phyloP scores from a whole-genome alignment of 768 basidiomycete species.

The Xerocomus brunneocitrinus region DNA sequence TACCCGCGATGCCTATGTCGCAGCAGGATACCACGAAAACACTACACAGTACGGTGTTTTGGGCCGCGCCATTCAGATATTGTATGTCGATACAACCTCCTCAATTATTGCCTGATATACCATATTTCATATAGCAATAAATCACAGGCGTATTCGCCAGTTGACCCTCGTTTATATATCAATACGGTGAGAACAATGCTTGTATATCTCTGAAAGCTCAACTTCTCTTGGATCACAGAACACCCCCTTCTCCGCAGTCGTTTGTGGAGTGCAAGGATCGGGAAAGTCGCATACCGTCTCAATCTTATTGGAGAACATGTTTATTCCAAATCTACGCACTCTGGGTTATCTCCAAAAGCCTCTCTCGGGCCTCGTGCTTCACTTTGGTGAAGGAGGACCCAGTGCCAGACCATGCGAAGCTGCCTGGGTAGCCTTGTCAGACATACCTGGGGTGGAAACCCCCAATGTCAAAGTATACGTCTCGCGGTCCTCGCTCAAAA shows the following conservation, averaged over 20 bases:
- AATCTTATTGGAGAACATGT: constrained; percentile 64
- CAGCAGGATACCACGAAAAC: constrained; percentile 30
- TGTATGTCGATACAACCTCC: constrained; percentile 34
- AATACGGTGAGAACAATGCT: constrained; percentile 49
- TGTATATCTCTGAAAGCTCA: background rate
- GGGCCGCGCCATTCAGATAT: constrained; percentile 42
- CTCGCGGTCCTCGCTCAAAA: constrained; percentile 55
- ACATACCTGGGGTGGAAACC: constrained; percentile 29
- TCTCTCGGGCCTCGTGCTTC: constrained; percentile 60
- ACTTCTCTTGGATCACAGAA: constrained; percentile 40
- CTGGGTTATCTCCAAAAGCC: constrained; percentile 53
- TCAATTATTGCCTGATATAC: background rate
- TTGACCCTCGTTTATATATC: constrained; percentile 56
- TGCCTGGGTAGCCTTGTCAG: constrained; percentile 49
- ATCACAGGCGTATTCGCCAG: constrained; percentile 25
- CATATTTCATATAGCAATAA: constrained; percentile 28
- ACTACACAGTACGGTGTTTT: constrained; percentile 59
- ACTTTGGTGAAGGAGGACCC: constrained; percentile 65
- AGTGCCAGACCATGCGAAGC: constrained; percentile 59
- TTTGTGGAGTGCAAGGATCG: constrained; percentile 74
- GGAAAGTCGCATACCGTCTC: constrained; percentile 74
- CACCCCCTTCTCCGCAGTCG: constrained; percentile 67
- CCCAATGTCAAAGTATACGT: constrained; percentile 49
- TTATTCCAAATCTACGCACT: constrained; percentile 46
- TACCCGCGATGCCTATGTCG: constrained; percentile 45